Base-by-base conservation (phyloP, 768 basidiomycete species). In the Boletus insuetus region DNA sequence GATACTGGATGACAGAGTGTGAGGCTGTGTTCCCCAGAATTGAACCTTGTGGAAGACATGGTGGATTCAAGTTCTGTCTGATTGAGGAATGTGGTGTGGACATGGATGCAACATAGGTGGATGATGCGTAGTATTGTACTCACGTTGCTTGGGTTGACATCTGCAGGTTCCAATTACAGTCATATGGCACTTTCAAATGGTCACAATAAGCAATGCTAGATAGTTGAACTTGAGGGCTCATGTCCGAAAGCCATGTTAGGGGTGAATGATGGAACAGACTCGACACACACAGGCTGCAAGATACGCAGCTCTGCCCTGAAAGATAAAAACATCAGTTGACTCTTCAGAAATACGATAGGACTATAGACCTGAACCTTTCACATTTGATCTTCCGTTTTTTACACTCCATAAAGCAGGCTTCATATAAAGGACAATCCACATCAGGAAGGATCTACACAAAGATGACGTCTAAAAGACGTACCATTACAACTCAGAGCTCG, bases 311-410 rank as follows among this genome's bases (percentile, higher is more conserved):
- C 87, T 14, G 82, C 78, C 68, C 91, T 89, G 63, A n/a, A 16
- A 39, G 37, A 58, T 58, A 63, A 73, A 66, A 73, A 56, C 32
- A 3, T 62, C 38, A 59, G 60, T 46, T 19, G n/a, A 42, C 53
- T 29, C 26, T 29, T 39, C n/a, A 26, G 14, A 46, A 46, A 58
- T 13, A 31, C 7, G 48, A 48, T 12, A 51, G 42, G 24, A 51
- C 19, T 17, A 66, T 17, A 49, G 58, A 52, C 56, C 37, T 76
- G 64, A 67, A 87, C 87, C 87, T 87, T 75, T 93, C 89, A 70
- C 91, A 93, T 68, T 87, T 89, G 71, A 92, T 92, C 77, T 93
- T 92, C 41, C 90, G 80, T 63, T 89, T 75, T 70, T 91, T 92
- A 70, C 90, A 92, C 70, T 91, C 91, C 90, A 65, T 46, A 51